Evolutionary conservation across 805 yeast genomes (phyloP), one percentile per base, ranked within the genome.

Genomic region (Priceomyces melissophilus): DNA sequence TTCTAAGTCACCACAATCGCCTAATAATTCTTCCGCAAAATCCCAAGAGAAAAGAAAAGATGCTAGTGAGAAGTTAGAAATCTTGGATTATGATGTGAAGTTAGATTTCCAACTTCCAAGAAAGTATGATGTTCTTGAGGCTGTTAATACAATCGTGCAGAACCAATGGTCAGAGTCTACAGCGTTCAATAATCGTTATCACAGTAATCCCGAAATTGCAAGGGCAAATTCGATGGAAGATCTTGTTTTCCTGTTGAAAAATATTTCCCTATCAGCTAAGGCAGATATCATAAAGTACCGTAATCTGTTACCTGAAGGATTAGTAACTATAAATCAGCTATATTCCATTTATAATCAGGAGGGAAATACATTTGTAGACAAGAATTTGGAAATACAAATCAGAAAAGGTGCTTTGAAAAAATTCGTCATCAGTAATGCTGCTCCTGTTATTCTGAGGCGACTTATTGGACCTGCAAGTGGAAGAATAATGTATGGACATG

Each of bases 291-390:
- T 66, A 44, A 63, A 58, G 43, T 68, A 59, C 47, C 48, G 75
- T 27, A 42, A 39, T 30, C 63, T 61, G 16, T 47, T 70, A 2
- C 78, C 80, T 0, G 56, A 46, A 11, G 67, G 69, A 8, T 46
- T 75, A 29, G 57, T 75, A 7, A 63, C 77, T 1, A 44, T 67
- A 10, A 67, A 67, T 26, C 83, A 78, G 44, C 47, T 79, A 3
- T 79, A 79, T 48, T 60, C 82, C 1, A 48, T 78, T 9, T 73
- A 67, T 39, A 66, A 66, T 10, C 55, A 62, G 16, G 60, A 66
- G 32, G 77, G 79, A 0, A 55, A 65, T 45, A 76, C 83, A 0
- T 68, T 63, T 52, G 78, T 78, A 2, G 84, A 79, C 48, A 63
- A 63, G 30, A 60, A 60, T 35, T 53, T 78, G 1, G 75, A 71